Conservation (phyloP, 2,329 filamentous ascomycete species). For the Aschersonia sp. region DNA sequence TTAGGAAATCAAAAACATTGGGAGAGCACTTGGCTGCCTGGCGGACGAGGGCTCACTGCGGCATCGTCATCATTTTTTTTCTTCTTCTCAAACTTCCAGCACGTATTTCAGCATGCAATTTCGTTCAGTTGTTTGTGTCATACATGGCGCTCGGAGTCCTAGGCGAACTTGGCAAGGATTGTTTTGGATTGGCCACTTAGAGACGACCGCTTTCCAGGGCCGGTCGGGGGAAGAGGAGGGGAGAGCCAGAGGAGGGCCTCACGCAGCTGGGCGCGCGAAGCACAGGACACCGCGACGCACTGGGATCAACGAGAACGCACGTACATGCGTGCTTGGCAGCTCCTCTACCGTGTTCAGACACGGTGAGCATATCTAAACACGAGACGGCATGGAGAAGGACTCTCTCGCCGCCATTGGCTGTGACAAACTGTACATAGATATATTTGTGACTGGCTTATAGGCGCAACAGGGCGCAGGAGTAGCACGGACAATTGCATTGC, state of each 20-base stretch:
- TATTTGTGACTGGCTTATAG: too few relatives aligned
- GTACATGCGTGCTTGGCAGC: too few relatives aligned
- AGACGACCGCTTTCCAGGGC: conserved; percentile 15
- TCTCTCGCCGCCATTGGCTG: background rate
- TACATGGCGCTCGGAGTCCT: conserved; percentile 27
- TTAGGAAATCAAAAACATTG: too few relatives aligned
- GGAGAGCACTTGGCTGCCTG: too few relatives aligned
- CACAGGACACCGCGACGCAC: conserved; percentile 2
- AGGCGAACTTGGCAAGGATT: conserved; percentile 18
- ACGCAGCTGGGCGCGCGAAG: conserved; percentile 1
- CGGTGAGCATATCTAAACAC: too few relatives aligned
- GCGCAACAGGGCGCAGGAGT: conserved; percentile 3
- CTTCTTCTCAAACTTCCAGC: too few relatives aligned
- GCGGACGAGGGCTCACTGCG: too few relatives aligned
- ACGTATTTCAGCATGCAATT: conserved; percentile 13
- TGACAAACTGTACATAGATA: conserved; percentile 13
- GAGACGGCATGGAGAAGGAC: too few relatives aligned
- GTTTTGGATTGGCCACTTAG: conserved; percentile 16
- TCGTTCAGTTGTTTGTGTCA: conserved; percentile 17
- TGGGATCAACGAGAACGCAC: background rate
- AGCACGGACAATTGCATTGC: conserved; percentile 17
- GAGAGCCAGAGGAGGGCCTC: too few relatives aligned
- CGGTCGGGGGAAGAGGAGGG: too few relatives aligned
- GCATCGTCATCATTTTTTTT: too few relatives aligned
- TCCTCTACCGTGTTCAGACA: too few relatives aligned